phyloP scores from a whole-genome alignment of 139 green algal genomes.

The Chlamydomonas incerta region DNA sequence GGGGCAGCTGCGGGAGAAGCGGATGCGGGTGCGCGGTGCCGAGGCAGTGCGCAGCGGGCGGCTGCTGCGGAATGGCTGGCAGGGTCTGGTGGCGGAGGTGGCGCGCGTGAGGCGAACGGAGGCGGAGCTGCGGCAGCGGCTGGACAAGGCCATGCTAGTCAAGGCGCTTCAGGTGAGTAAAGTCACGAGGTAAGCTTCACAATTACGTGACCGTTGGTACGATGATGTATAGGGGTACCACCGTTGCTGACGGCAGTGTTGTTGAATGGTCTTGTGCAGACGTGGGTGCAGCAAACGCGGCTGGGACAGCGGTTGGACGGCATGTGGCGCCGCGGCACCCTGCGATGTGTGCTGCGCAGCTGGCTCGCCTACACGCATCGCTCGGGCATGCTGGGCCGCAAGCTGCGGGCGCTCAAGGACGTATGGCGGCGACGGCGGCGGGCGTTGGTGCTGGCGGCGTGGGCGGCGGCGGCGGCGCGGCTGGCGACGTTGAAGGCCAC shows the following conservation, averaged over 20 bases:
- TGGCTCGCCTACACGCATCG: background rate
- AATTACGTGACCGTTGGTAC: too few relatives aligned
- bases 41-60: background rate
- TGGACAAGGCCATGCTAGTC: background rate
- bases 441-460: background rate
- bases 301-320: background rate
- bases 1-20: background rate
- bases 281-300: background rate
- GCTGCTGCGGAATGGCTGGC: slow-evolving; percentile 6
- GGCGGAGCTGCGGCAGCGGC: slow-evolving; percentile 10
- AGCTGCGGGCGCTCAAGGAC: background rate
- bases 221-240: too few relatives aligned
- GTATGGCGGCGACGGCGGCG: background rate
- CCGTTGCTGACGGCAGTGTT: background rate
- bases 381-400: background rate
- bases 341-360: slow-evolving; percentile 16
- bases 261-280: background rate
- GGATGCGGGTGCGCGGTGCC: background rate
- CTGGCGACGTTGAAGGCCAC: background rate
- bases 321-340: background rate
- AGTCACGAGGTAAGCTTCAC: too few relatives aligned
- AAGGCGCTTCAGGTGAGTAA: slow-evolving; percentile 18
- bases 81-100: background rate
- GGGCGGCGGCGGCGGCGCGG: background rate
- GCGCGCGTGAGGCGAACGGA: background rate